Percentiles rank a stretch among this genome's conserved stretches.
phyloP scores from a whole-genome alignment of 2,329 filamentous ascomycete species.

The Paracoccidioides lutzii region DNA sequence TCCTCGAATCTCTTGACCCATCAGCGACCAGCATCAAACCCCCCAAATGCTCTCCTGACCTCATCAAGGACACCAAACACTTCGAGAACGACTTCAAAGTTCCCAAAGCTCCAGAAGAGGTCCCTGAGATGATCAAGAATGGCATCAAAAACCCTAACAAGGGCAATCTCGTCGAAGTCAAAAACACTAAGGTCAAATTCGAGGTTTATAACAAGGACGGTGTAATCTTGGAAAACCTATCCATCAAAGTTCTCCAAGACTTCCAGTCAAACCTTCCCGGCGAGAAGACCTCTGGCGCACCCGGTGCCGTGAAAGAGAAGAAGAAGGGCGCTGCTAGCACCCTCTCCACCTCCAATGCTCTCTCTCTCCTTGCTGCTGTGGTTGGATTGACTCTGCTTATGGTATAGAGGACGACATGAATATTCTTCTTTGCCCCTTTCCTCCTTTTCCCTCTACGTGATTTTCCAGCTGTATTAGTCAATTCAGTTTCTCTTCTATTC shows the following conservation, averaged over 20 bases:
- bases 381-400: constrained; percentile 6
- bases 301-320: constrained; percentile 10
- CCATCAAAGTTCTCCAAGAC: constrained; percentile 41
- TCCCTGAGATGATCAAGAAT: constrained; percentile 58
- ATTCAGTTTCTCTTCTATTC: background rate
- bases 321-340: constrained; percentile 10
- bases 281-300: constrained; percentile 22
- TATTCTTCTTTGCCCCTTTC: background rate
- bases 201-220: constrained; percentile 46
- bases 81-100: constrained; percentile 74
- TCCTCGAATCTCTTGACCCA: constrained; percentile 51
- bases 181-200: constrained; percentile 42
- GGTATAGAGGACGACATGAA: background rate
- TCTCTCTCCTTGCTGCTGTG: constrained; percentile 3
- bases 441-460: background rate
- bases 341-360: constrained; percentile 6
- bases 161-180: constrained; percentile 52
- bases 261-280: constrained; percentile 46
- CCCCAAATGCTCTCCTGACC: constrained; percentile 49
- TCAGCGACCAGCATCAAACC: constrained; percentile 42
- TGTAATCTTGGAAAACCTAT: constrained; percentile 48
- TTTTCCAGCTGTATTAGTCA: background rate
- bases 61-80: constrained; percentile 50
- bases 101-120: constrained; percentile 54
- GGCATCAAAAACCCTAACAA: constrained; percentile 54